A percentile compares a stretch with the other conserved stretches of the same genome.
Conservation (phyloP, 2,329 filamentous ascomycete species). For the Lasiodiplodia citricola region DNA sequence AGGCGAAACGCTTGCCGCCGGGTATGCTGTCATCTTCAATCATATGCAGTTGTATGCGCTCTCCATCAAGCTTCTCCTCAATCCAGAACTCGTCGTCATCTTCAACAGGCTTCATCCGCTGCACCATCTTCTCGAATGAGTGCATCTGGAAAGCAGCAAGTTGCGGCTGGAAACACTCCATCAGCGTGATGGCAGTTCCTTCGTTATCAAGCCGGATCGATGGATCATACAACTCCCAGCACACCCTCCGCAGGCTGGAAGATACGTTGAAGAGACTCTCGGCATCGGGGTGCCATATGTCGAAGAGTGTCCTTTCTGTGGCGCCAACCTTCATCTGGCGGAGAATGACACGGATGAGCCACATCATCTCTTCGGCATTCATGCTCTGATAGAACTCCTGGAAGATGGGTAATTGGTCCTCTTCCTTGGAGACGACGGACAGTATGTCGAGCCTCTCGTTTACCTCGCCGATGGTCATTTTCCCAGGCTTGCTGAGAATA, state of each 20-base stretch:
- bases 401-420: conserved; percentile 82
- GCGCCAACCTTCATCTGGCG: conserved; percentile 62
- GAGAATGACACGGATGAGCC: conserved; percentile 92
- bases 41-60: conserved; percentile 98
- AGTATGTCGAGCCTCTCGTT: conserved; percentile 84
- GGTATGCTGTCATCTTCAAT: conserved; percentile 68
- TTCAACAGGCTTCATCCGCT: conserved; percentile 67
- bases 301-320: conserved; percentile 82
- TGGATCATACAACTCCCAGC: conserved; percentile 87
- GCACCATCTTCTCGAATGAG: conserved; percentile 79
- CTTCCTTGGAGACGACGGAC: conserved; percentile 75
- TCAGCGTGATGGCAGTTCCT: conserved; percentile 75
- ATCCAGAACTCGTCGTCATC: conserved; percentile 89
- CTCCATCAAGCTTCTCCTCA: conserved; percentile 96
- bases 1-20: conserved; percentile 77
- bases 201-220: conserved; percentile 74
- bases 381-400: conserved; percentile 85
- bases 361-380: conserved; percentile 92
- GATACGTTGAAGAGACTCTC: conserved; percentile 79
- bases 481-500: conserved; percentile 73
- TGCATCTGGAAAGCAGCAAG: conserved; percentile 90
- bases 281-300: conserved; percentile 63
- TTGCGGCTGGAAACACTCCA: conserved; percentile 97
- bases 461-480: conserved; percentile 87
- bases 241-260: conserved; percentile 86